These are phyloP conservation scores for Trichoderma harzianum DNA, from an alignment of 2,329 filamentous ascomycete species.

Conservation along the genomic window DNA sequence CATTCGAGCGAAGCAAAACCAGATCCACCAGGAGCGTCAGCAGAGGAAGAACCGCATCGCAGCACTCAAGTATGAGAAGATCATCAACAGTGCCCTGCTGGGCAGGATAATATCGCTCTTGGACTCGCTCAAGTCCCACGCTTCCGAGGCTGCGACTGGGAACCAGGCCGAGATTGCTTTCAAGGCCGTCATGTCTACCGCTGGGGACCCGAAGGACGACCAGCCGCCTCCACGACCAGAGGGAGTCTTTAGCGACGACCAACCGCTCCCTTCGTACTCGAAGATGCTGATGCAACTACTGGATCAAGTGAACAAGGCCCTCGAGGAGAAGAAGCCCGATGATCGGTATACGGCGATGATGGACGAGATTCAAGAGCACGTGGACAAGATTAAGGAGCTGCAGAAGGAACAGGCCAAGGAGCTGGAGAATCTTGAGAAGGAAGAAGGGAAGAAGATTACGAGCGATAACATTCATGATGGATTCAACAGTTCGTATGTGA, in stretches of 20 bases:
- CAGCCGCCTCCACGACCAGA: slow-evolving; percentile 71
- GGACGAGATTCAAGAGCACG: slow-evolving; percentile 71
- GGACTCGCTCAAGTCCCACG: slow-evolving; percentile 69
- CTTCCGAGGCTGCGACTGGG: slow-evolving; percentile 60
- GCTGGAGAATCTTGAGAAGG: slow-evolving; percentile 76
- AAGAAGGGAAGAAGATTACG: slow-evolving; percentile 87
- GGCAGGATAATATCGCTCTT: slow-evolving; percentile 79
- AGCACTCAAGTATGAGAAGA: slow-evolving; percentile 85
- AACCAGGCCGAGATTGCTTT: slow-evolving; percentile 82
- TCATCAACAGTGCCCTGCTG: slow-evolving; percentile 88
- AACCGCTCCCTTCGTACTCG: slow-evolving; percentile 78
- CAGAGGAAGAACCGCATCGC: slow-evolving; percentile 86
- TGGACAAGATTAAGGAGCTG: slow-evolving; percentile 71
- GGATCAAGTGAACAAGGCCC: slow-evolving; percentile 83
- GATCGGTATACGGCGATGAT: slow-evolving; percentile 73
- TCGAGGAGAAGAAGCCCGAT: slow-evolving; percentile 71
- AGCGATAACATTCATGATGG: slow-evolving; percentile 86
- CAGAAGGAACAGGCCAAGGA: slow-evolving; percentile 73
- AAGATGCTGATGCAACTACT: slow-evolving; percentile 98
- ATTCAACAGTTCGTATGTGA: slow-evolving; percentile 82
- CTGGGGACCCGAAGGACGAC: slow-evolving; percentile 68
- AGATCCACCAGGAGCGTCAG: slow-evolving; percentile 88
- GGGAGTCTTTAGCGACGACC: slow-evolving; percentile 72
- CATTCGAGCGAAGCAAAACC: slow-evolving; percentile 94
- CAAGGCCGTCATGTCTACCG: slow-evolving; percentile 80